Conservation (phyloP, 2,329 filamentous ascomycete species). For the Fusarium dimerum region DNA sequence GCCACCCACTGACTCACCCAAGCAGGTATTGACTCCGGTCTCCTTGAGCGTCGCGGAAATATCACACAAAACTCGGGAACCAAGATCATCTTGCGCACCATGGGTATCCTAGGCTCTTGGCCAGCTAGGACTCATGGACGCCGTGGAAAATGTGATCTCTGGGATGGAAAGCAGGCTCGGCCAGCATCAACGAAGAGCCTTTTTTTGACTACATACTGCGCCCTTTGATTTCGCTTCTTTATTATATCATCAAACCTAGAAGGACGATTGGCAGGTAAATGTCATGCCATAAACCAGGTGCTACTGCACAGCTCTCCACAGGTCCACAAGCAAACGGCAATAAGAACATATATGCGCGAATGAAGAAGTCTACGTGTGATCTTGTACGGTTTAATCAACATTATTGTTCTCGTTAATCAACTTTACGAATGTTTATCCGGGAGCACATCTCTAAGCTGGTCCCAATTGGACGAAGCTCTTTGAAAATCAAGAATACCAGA, state of each 20-base stretch:
- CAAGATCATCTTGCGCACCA: slow-evolving; percentile 34
- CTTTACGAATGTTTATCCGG: slow-evolving; percentile 12
- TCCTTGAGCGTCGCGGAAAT: slow-evolving; percentile 36
- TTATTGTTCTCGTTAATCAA: slow-evolving; percentile 31
- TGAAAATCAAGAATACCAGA: slow-evolving; percentile 11
- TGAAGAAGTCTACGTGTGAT: slow-evolving; percentile 15
- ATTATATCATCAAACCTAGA: slow-evolving; percentile 5
- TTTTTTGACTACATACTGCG: slow-evolving; percentile 35
- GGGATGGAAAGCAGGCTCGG: slow-evolving; percentile 18
- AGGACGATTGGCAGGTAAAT: slow-evolving; percentile 32
- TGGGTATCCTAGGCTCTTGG: slow-evolving; percentile 32
- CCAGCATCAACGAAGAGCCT: slow-evolving; percentile 28
- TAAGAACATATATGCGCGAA: slow-evolving; percentile 19
- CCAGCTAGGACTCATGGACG: slow-evolving; percentile 34
- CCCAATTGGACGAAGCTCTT: slow-evolving; percentile 9
- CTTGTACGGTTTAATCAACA: slow-evolving; percentile 22
- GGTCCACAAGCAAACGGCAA: slow-evolving; percentile 12
- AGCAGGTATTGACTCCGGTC: slow-evolving; percentile 39
- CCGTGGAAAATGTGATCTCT: slow-evolving; percentile 22
- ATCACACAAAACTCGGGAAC: slow-evolving; percentile 32
- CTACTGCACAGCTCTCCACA: slow-evolving; percentile 20
- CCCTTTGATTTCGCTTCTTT: slow-evolving; percentile 38
- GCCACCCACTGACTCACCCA: slow-evolving; percentile 28
- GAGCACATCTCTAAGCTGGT: accelerated
- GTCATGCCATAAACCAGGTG: slow-evolving; percentile 30